phyloP scores from a whole-genome alignment of 2,329 filamentous ascomycete genomes.

The Trichoderma koningiopsis region DNA sequence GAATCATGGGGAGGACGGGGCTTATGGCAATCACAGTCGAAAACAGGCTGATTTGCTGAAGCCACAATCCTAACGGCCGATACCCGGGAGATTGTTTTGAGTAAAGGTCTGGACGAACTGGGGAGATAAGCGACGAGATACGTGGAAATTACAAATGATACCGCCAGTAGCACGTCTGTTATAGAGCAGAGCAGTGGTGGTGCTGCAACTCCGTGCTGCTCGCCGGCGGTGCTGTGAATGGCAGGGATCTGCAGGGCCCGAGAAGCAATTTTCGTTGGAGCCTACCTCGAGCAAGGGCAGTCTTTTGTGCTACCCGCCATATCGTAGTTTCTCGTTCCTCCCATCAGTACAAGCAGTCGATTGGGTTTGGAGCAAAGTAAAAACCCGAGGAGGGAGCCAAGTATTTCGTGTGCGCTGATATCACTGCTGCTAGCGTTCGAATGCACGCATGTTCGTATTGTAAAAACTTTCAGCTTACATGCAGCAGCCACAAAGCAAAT shows the following conservation, averaged over 20 bases:
- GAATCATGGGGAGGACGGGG: background rate
- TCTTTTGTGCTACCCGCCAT: background rate
- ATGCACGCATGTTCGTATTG: constrained; percentile 9
- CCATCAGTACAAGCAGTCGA: background rate
- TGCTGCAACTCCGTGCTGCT: background rate
- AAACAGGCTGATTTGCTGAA: constrained; percentile 21
- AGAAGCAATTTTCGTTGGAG: background rate
- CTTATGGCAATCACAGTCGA: background rate
- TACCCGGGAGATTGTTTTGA: constrained; percentile 17
- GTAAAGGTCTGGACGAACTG: background rate
- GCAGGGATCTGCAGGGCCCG: constrained; percentile 12
- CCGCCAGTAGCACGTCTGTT: background rate
- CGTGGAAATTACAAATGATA: constrained; percentile 23
- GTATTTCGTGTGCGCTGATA: background rate
- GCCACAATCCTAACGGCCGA: constrained; percentile 21
- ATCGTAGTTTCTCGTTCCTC: background rate
- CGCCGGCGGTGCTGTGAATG: background rate
- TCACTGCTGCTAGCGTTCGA: background rate
- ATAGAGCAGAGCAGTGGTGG: background rate
- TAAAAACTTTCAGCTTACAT: background rate
- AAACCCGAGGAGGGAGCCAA: background rate
- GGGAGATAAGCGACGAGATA: constrained; percentile 22
- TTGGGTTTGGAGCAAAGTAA: background rate
- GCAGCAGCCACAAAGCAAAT: constrained; percentile 15
- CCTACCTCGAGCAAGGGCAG: constrained; percentile 3